phyloP scores from a whole-genome alignment of 2,329 filamentous ascomycete species.

The Cordyceps farinosa region DNA sequence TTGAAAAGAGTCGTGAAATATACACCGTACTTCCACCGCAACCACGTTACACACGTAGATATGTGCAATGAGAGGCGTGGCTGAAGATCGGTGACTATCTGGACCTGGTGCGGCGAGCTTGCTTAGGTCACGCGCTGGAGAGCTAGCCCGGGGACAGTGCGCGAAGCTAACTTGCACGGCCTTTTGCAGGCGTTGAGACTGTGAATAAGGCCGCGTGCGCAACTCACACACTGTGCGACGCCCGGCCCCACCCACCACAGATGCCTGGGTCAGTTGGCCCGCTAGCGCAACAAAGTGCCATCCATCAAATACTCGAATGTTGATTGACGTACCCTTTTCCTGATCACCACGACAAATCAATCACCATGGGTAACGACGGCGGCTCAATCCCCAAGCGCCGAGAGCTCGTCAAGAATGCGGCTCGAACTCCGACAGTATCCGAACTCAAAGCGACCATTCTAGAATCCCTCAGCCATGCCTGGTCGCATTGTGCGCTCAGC shows the following conservation, averaged over 20 bases:
- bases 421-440: constrained; percentile 73
- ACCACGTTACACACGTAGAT: constrained; percentile 4
- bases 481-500: constrained; percentile 85
- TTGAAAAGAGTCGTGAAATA: neutral
- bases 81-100: neutral
- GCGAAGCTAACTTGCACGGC: neutral
- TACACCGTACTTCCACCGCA: constrained; percentile 1
- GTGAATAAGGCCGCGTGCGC: neutral
- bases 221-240: constrained; percentile 4
- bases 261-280: neutral
- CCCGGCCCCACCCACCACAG: constrained; percentile 8
- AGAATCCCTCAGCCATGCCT: constrained; percentile 81
- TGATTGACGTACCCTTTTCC: neutral
- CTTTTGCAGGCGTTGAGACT: neutral
- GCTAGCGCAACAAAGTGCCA: neutral
- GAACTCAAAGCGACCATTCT: constrained; percentile 85
- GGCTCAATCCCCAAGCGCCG: constrained; percentile 93
- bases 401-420: constrained; percentile 92
- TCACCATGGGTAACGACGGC: constrained; percentile 89
- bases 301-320: neutral
- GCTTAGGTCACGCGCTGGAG: neutral
- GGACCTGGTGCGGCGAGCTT: neutral
- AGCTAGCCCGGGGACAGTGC: neutral
- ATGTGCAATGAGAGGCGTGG: constrained; percentile 1
- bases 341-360: constrained; percentile 16